Base-by-base conservation (phyloP, 75 land plant genomes). In the Pinus tabuliformis region DNA sequence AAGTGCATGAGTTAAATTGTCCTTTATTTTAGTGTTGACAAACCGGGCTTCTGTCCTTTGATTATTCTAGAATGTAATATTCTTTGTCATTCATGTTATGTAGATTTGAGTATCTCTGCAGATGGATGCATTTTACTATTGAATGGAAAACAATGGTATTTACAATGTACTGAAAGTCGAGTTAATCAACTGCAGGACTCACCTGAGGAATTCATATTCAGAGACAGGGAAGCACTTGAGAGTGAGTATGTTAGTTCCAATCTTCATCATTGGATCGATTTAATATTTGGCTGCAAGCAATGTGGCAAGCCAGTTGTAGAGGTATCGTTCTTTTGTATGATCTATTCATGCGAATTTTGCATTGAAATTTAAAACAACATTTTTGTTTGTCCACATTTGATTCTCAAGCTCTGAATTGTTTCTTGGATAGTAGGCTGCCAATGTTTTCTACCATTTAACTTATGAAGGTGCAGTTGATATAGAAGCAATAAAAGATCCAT, bases 401-500 rank as follows among this genome's bases (percentile, higher is more conserved):
- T 24, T 74, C 28, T 57, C 30, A 30, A 66, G 30, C 18, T 64
- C 33, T 74, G 22, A 73, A 74, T 75, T 26, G n/a, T 8, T 73
- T 26, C 36, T 72, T 26, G 49, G 49, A 24, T 63, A 26, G 24
- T 98, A 97, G 99, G 99, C 99, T 56, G 96, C 98, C 86, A 97
- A 97, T 82, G 87, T 97, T 11, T 97, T 97, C 79, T 97, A 97
- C 73, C 87, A 97, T 84, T 84, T 97, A 62, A 97, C 99, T 12
- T 97, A 97, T 83, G 99, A 97, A 87, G 98, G 98, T 75, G 93
- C 99, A 70, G 98, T 95, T 66, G 95, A 93, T 79, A 63, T 97
- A 58, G 94, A 93, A 21, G 81, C 80, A 37, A 84, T 97, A 90
- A 98, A 95, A 49, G 95, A 97, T 77, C 75, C 77, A 58, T 65